Conservation (phyloP, 73 alveolate genomes). For the Strombidium stylifer region DNA sequence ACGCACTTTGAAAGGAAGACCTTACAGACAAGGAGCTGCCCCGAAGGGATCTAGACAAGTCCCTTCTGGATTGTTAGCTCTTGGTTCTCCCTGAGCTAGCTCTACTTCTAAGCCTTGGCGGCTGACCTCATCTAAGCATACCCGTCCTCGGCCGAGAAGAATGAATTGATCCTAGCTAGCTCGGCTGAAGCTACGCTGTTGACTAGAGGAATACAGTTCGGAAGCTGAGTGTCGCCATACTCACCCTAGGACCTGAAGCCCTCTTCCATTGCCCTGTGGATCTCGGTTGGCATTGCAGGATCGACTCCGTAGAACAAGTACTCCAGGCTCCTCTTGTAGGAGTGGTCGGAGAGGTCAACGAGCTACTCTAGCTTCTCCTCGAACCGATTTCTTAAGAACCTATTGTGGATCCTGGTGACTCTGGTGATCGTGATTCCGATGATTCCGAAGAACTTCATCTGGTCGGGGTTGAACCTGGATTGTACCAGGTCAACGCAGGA, state of each 20-base stretch:
- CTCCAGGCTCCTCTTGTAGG: slow-evolving; percentile 74
- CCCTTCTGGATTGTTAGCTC: slow-evolving; percentile 54
- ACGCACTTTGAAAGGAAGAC: slow-evolving; percentile 74
- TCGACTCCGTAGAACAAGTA: slow-evolving; percentile 82
- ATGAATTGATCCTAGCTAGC: slow-evolving; percentile 54
- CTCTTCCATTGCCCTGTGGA: slow-evolving; percentile 78
- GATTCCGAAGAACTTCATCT: slow-evolving; percentile 40
- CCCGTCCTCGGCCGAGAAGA: slow-evolving; percentile 52
- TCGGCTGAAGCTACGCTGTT: slow-evolving; percentile 79
- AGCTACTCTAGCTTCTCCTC: slow-evolving; percentile 50
- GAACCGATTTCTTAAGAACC: slow-evolving; percentile 50
- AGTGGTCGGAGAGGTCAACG: slow-evolving; percentile 65
- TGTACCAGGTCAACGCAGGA: slow-evolving; percentile 37
- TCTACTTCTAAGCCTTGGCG: slow-evolving; percentile 17
- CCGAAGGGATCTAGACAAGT: slow-evolving; percentile 67
- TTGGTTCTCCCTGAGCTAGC: slow-evolving; percentile 35
- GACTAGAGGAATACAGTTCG: slow-evolving; percentile 64
- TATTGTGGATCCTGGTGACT: slow-evolving; percentile 48
- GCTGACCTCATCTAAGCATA: slow-evolving; percentile 39
- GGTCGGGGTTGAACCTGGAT: slow-evolving; percentile 34
- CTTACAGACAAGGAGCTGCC: slow-evolving; percentile 75
- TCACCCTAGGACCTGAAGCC: slow-evolving; percentile 77
- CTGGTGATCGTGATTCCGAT: slow-evolving; percentile 45
- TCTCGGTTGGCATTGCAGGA: slow-evolving; percentile 69
- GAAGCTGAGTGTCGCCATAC: slow-evolving; percentile 54